Base-by-base conservation (phyloP, 2,329 filamentous ascomycete genomes). In the Trichoderma arundinaceum region DNA sequence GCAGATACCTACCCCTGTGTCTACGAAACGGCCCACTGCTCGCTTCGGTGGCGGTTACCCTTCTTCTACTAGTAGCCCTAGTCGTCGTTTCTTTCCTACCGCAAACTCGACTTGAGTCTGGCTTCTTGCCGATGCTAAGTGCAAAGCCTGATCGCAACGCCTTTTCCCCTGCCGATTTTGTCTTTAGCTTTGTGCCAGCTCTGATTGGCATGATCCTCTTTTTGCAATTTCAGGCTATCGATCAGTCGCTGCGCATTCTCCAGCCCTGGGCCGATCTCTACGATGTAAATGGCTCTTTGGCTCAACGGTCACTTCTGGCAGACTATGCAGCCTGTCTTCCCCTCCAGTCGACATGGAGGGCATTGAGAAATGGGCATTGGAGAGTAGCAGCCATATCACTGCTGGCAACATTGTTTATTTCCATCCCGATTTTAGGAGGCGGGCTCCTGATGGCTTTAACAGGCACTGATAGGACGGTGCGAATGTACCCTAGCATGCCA, bases 81-180 rank as follows among this genome's bases (percentile, higher is more conserved):
- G 80, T 96, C 43, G 80, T 92, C 54, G 86, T 95, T 67, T 93
- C 90, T 68, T 97, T 96, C 76, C 81, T 94, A 67, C 88, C 90
- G 44, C 81, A 83, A 6, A 88, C 86, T 8, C 84, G 86, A 10
- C 82, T 96, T 35, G 79, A 84, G 43, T 75, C 82, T 7, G 94
- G 93, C 8, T 97, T 96, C 75, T 76, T 83, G 7, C 92, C 94
- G 2, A 80, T 83, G 7, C 80, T 97, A 1, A 79, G 82, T 9
- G 87, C 89, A 0, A 80, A 82, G 2, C 87, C 92, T 1, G 80
- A 84, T 3, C 72, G 78, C 0, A 81, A 81, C 32, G 91, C 90
- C 17, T 97, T 96, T 77, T 96, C 92, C 1, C 82, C 91, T 0
- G 92, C 92, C 57, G 92, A 97, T 77, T 97, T 97, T 78, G 79